A percentile compares a stretch with the other conserved stretches of the same genome.
phyloP scores from a whole-genome alignment of 352 stramenopile genomes.

The Aphanomyces invadans region DNA sequence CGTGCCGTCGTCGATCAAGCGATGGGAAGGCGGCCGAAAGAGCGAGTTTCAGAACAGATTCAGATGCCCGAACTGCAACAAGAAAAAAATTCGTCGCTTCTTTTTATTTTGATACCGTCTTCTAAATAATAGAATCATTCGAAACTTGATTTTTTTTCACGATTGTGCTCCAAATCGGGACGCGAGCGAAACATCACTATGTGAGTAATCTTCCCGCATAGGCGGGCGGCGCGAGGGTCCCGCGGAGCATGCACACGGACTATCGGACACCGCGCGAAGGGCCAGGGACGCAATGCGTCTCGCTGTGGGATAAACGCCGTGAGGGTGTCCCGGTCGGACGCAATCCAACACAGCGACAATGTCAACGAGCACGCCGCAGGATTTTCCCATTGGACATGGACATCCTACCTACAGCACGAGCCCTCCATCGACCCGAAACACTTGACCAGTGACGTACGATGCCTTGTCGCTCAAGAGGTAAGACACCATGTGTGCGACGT shows the following conservation, averaged over 20 bases:
- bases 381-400: background rate
- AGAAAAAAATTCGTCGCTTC: background rate
- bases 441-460: constrained; percentile 80
- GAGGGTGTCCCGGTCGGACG: too few relatives aligned
- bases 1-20: background rate
- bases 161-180: background rate
- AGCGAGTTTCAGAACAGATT: constrained; percentile 10
- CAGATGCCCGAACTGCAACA: background rate
- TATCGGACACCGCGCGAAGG: too few relatives aligned
- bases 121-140: constrained; percentile 8
- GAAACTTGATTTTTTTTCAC: constrained; percentile 2
- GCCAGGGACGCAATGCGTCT: too few relatives aligned
- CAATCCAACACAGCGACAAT: background rate
- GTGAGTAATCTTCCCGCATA: background rate
- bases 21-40: background rate
- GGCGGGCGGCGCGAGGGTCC: too few relatives aligned
- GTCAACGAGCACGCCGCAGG: background rate
- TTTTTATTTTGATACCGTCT: constrained; percentile 1
- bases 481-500: constrained; percentile 71
- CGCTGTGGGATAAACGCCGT: too few relatives aligned
- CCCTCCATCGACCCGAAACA: constrained; percentile 71
- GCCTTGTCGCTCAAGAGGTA: constrained; percentile 70
- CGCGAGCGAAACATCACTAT: background rate
- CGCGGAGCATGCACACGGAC: background rate
- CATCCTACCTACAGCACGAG: constrained; percentile 43